These are phyloP conservation scores for Thielaviopsis euricoi DNA, from an alignment of 2,329 filamentous ascomycete genomes.

Conservation along the genomic window DNA sequence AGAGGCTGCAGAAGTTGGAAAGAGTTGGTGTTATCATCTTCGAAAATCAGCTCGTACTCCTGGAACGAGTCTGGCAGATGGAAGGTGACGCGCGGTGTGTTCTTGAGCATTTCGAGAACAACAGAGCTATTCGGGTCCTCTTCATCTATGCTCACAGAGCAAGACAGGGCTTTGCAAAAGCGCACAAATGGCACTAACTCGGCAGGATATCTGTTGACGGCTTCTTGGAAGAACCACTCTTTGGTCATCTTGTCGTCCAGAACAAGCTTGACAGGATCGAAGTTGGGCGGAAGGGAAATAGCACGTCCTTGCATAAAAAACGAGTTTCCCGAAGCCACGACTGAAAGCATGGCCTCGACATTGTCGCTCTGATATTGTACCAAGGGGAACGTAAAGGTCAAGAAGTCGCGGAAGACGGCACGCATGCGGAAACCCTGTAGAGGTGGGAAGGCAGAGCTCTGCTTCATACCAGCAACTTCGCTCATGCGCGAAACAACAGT, in stretches of 20 bases:
- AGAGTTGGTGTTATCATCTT: conserved; percentile 72
- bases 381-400: conserved; percentile 48
- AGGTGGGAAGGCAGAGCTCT: conserved; percentile 30
- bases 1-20: conserved; percentile 52
- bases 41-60: conserved; percentile 60
- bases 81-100: conserved; percentile 61
- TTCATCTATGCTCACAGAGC: conserved; percentile 16
- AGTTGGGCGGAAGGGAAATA: conserved; percentile 10
- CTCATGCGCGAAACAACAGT: conserved; percentile 37
- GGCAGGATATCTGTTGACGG: conserved; percentile 18
- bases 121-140: conserved; percentile 14
- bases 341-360: conserved; percentile 45
- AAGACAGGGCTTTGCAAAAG: conserved; percentile 21
- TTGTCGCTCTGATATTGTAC: conserved; percentile 60
- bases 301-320: conserved; percentile 4
- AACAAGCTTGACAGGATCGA: conserved; percentile 24
- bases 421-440: conserved; percentile 48
- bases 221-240: conserved; percentile 15
- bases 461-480: conserved; percentile 27
- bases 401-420: conserved; percentile 48
- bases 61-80: conserved; percentile 54
- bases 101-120: conserved; percentile 48
- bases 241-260: conserved; percentile 39
- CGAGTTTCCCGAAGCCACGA: conserved; percentile 31
- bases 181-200: conserved; percentile 23